A percentile compares a stretch with the other conserved stretches of the same genome.
Evolutionary conservation across 2,329 filamentous ascomycete genomes (phyloP).

Genomic region (Piedraia hortae): DNA sequence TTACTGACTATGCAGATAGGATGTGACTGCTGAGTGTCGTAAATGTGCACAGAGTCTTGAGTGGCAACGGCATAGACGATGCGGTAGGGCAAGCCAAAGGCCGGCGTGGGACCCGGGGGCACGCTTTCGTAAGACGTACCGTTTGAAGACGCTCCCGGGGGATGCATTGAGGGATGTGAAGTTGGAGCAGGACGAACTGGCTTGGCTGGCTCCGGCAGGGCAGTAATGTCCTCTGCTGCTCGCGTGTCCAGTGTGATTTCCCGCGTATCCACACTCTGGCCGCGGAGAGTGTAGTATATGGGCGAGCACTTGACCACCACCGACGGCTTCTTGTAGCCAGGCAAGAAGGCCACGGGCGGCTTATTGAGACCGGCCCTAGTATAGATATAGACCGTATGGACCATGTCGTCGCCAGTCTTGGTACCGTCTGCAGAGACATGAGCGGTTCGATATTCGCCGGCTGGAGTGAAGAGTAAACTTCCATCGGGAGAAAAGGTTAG

Average conservation of each 20-base stretch:
- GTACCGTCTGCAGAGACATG: conserved; percentile 36
- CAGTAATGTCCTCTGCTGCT: conserved; percentile 50
- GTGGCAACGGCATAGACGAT: conserved; percentile 94
- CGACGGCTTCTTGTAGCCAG: conserved; percentile 92
- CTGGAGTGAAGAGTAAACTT: conserved; percentile 26
- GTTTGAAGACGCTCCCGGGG: conserved; percentile 36
- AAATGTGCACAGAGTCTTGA: conserved; percentile 78
- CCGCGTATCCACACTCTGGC: conserved; percentile 37
- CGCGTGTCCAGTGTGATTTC: conserved; percentile 90
- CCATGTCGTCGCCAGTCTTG: conserved; percentile 59
- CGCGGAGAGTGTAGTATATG: conserved; percentile 56
- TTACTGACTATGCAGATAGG: conserved; percentile 91
- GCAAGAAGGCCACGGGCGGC: conserved; percentile 77
- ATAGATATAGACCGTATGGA: conserved; percentile 96
- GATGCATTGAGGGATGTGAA: conserved; percentile 49
- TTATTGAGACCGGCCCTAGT: conserved; percentile 90
- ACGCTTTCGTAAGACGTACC: conserved; percentile 21
- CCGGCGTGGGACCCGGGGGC: conserved; percentile 25
- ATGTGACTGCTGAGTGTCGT: conserved; percentile 89
- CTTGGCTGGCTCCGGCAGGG: conserved; percentile 54
- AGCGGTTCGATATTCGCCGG: conserved; percentile 41
- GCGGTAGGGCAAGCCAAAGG: conserved; percentile 68
- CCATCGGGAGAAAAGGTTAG: conserved; percentile 89
- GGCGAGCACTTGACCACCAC: conserved; percentile 90
- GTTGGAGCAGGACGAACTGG: too few relatives aligned